Conservation (phyloP, 345 rosid species). For the Populus simonii region DNA sequence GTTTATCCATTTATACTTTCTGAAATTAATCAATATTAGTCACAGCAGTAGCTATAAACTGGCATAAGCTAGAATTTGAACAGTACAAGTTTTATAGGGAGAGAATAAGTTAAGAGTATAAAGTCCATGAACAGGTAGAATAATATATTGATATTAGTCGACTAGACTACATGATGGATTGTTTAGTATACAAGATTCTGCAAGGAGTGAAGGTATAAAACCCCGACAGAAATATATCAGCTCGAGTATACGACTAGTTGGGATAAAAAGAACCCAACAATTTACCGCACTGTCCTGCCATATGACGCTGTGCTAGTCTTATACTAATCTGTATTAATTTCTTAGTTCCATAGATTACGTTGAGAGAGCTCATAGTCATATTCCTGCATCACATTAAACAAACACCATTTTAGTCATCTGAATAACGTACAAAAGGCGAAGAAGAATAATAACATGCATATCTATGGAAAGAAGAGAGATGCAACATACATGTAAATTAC, state of each 20-base stretch:
- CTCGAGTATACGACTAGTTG: conserved; percentile 10
- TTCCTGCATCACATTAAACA: conserved; percentile 21
- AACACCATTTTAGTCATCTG: neutral
- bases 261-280: conserved; percentile 27
- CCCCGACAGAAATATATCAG: neutral
- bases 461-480: neutral
- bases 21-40: neutral
- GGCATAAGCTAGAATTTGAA: neutral
- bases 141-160: neutral
- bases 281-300: conserved; percentile 5
- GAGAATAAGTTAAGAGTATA: neutral
- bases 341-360: conserved; percentile 17
- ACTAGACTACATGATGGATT: neutral
- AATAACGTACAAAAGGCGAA: neutral
- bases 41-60: neutral
- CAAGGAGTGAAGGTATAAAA: neutral
- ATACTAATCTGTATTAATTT: neutral
- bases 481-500: neutral
- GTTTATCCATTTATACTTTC: neutral
- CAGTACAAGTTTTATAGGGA: neutral
- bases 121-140: neutral
- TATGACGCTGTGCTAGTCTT: neutral
- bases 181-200: conserved; percentile 7
- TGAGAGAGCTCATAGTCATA: conserved; percentile 1
- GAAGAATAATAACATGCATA: neutral